Base-by-base conservation (phyloP, 441 rosid species). In the Daphne laureola region DNA sequence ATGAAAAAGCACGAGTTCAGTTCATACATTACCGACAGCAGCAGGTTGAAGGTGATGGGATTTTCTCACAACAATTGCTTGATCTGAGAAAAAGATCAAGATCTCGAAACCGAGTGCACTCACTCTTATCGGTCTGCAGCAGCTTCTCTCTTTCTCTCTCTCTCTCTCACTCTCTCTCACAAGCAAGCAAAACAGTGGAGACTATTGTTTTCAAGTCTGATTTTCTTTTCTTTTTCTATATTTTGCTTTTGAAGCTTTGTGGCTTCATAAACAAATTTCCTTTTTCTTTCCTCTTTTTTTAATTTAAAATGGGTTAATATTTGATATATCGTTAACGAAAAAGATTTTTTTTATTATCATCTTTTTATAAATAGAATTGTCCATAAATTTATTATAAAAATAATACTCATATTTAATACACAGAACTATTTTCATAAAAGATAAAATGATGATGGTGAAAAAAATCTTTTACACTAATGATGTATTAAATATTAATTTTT, bases 41-140 rank as follows among this genome's bases (percentile, higher is more conserved):
- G 62, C 27, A n/a, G n/a, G n/a, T 57, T 54, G 68, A 52, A 55
- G 12, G 50, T 46, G 64, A 57, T 17, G 57, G 57, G 13, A 49
- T 67, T 31, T 54, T 57, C 70, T 66, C 68, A 64, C 83, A 58
- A 67, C 51, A 49, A 35, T 57, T 60, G 69, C 56, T 69, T 66
- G 83, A 77, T 72, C 59, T 59, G 65, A 56, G 25, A 21, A 21
- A 2, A 72, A 66, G 74, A 81, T 59, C 87, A 72, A 59, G 71
- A 73, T 60, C 64, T 31, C 11, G 38, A 31, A 31, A 31, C 2
- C 38, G 25, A 21, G 25, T 21, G 25, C 25, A 21, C 25, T 21
- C 25, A 52, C 56, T 64, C 67, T 66, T 66, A 49, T 61, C 65
- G 3, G 25, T 21, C 25, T 21, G 25, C 25, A 2, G 25, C 25